Percentiles rank a stretch among this genome's conserved stretches.
phyloP scores from a whole-genome alignment of 129 eudicot genomes.

The Centaurea solstitialis region DNA sequence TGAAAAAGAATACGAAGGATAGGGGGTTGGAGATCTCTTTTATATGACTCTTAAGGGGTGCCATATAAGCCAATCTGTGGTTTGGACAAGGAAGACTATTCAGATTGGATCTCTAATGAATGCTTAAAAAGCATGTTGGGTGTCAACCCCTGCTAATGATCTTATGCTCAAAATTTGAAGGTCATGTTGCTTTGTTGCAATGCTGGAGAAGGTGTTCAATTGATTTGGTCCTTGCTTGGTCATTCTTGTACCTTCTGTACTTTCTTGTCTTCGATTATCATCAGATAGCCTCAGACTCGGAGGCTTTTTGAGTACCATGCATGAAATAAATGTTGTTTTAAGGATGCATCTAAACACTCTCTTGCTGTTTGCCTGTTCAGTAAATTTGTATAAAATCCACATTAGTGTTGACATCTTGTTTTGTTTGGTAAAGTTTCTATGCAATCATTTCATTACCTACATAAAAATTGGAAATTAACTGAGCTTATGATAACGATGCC shows the following conservation, averaged over 20 bases:
- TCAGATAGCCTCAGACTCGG: not conserved
- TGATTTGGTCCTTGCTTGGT: not conserved
- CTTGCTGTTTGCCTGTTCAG: no score
- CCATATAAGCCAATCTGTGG: not conserved
- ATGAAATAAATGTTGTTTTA: not conserved
- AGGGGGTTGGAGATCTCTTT: no score
- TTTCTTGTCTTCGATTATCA: not conserved
- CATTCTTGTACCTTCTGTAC: not conserved
- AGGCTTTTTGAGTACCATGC: not conserved
- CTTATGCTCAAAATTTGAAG: no score
- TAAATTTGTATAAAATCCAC: not conserved
- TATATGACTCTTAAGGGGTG: not conserved
- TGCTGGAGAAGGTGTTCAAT: not conserved
- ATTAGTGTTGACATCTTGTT: not conserved
- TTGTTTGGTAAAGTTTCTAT: not conserved
- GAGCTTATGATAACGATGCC: not conserved
- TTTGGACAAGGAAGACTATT: not conserved
- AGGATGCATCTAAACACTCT: not conserved
- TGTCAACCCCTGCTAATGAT: no score
- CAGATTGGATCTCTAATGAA: not conserved
- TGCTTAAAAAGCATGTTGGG: no score
- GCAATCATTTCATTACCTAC: not conserved
- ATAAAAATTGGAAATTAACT: not conserved
- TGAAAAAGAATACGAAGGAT: no score
- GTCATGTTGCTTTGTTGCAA: constrained; percentile 11